phyloP scores from a whole-genome alignment of 306 rosid species.

The Medicago arabica region DNA sequence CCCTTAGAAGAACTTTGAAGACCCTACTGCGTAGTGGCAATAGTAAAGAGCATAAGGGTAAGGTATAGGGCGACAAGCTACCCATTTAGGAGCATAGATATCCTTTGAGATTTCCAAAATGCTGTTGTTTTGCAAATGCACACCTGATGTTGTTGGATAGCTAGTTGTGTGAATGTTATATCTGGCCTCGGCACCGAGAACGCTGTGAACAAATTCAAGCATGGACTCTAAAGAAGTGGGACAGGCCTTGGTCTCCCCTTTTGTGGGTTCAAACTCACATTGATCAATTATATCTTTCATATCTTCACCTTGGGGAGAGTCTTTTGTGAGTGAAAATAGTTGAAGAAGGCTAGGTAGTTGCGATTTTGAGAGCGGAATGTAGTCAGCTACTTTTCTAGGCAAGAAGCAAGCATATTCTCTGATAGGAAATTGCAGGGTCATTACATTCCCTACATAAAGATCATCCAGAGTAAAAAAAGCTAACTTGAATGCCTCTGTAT shows the following conservation, averaged over 20 bases:
- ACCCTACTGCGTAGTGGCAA: constrained; percentile 53
- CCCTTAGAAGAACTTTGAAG: constrained; percentile 52
- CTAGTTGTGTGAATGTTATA: not conserved
- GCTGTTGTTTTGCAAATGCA: constrained; percentile 46
- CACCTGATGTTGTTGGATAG: constrained; percentile 15
- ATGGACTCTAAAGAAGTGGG: constrained; percentile 21
- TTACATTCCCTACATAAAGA: constrained; percentile 44
- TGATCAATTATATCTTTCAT: constrained; percentile 41
- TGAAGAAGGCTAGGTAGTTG: constrained; percentile 53
- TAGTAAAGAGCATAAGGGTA: constrained; percentile 53
- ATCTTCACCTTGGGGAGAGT: constrained; percentile 44
- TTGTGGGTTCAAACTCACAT: constrained; percentile 41
- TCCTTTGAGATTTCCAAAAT: constrained; percentile 44
- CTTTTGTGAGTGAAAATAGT: constrained; percentile 42
- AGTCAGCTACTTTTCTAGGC: constrained; percentile 52
- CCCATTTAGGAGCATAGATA: constrained; percentile 52
- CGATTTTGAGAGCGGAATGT: constrained; percentile 51
- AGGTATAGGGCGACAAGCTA: constrained; percentile 49
- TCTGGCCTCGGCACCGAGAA: not conserved
- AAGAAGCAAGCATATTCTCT: constrained; percentile 44
- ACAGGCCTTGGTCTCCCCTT: constrained; percentile 19
- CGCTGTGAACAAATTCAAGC: constrained; percentile 17
- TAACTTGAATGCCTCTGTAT: constrained; percentile 46
- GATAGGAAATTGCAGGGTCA: constrained; percentile 53
- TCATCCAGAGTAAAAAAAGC: constrained; percentile 50